Evolutionary conservation across 2,329 filamentous ascomycete genomes (phyloP).

Genomic region (Dactylonectria estremocensis): DNA sequence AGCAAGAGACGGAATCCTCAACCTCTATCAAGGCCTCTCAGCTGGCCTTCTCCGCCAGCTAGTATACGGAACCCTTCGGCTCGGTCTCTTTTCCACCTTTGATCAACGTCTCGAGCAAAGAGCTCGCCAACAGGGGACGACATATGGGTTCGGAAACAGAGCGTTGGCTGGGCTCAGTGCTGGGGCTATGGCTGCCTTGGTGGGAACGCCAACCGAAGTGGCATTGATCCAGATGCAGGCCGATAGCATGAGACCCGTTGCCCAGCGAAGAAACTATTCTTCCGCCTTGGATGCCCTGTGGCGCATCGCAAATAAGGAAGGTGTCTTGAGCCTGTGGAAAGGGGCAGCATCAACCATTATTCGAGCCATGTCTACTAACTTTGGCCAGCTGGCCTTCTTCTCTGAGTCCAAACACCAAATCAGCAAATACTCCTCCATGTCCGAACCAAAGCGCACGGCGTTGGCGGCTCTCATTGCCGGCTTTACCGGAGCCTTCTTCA

Average conservation of each 20-base stretch:
- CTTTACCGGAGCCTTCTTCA: conserved; percentile 80
- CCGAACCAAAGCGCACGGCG: conserved; percentile 69
- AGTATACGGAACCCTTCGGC: conserved; percentile 79
- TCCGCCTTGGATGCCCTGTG: conserved; percentile 34
- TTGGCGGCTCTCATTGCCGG: conserved; percentile 77
- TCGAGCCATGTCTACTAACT: conserved; percentile 41
- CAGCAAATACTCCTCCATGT: conserved; percentile 54
- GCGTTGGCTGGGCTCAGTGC: conserved; percentile 76
- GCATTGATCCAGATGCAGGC: conserved; percentile 48
- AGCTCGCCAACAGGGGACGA: conserved; percentile 67
- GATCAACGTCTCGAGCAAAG: conserved; percentile 68
- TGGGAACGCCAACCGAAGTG: conserved; percentile 61
- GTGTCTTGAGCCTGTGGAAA: conserved; percentile 32
- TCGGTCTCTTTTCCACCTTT: conserved; percentile 82
- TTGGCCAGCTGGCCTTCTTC: conserved; percentile 43
- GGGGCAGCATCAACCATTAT: conserved; percentile 36
- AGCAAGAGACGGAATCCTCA: conserved; percentile 72
- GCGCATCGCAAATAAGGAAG: conserved; percentile 34
- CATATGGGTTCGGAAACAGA: conserved; percentile 76
- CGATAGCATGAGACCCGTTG: conserved; percentile 46
- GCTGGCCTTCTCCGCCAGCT: conserved; percentile 78
- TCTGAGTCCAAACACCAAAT: conserved; percentile 39
- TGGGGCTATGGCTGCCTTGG: conserved; percentile 77
- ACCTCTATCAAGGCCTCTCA: conserved; percentile 79
- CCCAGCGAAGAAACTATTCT: conserved; percentile 31